Base-by-base conservation (phyloP, 106 monocot species). In the Amphibolis antarctica region DNA sequence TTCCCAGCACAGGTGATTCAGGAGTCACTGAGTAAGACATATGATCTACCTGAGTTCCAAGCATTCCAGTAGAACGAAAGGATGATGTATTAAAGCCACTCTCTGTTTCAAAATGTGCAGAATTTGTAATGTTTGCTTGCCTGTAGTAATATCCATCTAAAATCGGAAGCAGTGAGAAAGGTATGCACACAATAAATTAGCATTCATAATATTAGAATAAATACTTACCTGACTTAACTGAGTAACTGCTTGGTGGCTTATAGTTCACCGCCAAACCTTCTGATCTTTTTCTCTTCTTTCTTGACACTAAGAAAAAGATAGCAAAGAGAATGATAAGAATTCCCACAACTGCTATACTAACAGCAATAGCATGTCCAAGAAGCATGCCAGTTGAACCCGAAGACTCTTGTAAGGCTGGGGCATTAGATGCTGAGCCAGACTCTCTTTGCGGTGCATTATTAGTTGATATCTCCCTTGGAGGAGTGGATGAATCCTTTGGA, bases 81-180 rank as follows among this genome's bases (percentile, higher is more conserved):
- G 51, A 15, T 53, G 64, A 29, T 63, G 52, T 31, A 20, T 29
- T 28, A 29, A 68, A 46, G 30, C 45, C 64, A 60, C 72, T 48
- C 55, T 79, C 44, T 30, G 58, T 13, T 73, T 67, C 63, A 28
- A 69, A 76, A 50, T 30, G 70, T 64, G 43, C 12, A 12, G 78
- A 50, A 52, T 22, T 36, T 12, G 67, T 73, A 22, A 53, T 23
- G 51, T 62, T 73, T 28, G 46, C 49, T 11, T 67, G 66, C 56
- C 55, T 65, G 30, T 71, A 69, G 63, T 74, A 76, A 79, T 65
- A 72, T 18, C 68, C 79, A 64, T 76, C 79, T 86, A 60, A 45
- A 79, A 60, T 14, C 23, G 60, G 17, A 66, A 52, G 30, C 69
- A 59, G 59, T 9, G 27, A 51, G 28, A 20, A 73, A 18, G 43